Evolutionary conservation across 176 grass and related monocot genomes (phyloP).

Genomic region (Oropetium thomaeum): DNA sequence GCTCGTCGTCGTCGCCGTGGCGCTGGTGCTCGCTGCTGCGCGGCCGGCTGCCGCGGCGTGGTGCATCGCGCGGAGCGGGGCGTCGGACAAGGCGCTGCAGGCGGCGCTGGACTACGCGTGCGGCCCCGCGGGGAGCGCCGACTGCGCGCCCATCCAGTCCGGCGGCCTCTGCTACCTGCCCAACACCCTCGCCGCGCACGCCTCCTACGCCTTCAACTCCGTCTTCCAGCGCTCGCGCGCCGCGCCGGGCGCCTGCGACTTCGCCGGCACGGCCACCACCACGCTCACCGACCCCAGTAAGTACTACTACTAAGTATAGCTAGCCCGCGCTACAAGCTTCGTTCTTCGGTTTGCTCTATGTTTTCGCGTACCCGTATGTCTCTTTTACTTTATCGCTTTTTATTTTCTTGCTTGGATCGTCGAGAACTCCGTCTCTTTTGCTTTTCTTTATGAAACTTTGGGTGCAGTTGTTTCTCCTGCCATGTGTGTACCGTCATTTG

Average conservation of each 20-base stretch:
- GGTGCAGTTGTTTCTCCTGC: neutral
- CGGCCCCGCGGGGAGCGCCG: slow-evolving; percentile 51
- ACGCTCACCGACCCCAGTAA: slow-evolving; percentile 72
- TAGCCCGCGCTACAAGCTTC: neutral
- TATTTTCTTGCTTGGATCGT: slow-evolving; percentile 14
- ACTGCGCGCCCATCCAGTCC: slow-evolving; percentile 63
- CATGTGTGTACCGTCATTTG: neutral
- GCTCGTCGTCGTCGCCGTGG: neutral
- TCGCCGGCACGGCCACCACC: slow-evolving; percentile 76
- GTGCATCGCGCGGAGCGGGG: slow-evolving; percentile 65
- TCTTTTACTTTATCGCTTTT: slow-evolving; percentile 42
- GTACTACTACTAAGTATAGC: neutral
- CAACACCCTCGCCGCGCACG: slow-evolving; percentile 76
- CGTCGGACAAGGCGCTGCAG: slow-evolving; percentile 32
- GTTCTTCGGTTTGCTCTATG: neutral
- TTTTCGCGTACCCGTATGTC: neutral
- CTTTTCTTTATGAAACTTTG: slow-evolving; percentile 37
- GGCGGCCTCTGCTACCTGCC: slow-evolving; percentile 68
- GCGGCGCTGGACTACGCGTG: slow-evolving; percentile 70
- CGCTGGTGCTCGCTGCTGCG: neutral
- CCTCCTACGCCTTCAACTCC: slow-evolving; percentile 86
- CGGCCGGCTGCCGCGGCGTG: slow-evolving; percentile 26
- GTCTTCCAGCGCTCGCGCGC: slow-evolving; percentile 63
- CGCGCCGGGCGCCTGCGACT: slow-evolving; percentile 63
- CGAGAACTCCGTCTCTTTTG: slow-evolving; percentile 30